Evolutionary conservation across 305 asterid species (phyloP).

Genomic region (Ajuga reptans): DNA sequence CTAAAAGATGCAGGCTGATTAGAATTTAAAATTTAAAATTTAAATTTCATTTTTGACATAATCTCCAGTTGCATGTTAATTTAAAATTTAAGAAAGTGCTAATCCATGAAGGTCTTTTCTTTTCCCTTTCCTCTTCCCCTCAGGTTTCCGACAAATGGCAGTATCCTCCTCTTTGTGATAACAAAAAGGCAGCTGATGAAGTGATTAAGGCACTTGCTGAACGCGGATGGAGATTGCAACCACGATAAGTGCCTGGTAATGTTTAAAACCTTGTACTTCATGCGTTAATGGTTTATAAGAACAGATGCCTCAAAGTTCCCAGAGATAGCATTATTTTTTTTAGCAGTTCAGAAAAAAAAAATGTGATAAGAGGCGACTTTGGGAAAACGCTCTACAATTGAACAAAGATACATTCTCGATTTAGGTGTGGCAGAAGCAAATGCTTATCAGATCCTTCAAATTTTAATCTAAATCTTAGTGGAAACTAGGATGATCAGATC

Average conservation of each 20-base stretch:
- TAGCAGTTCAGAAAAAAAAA: too few species aligned
- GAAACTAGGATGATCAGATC: too few species aligned
- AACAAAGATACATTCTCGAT: too few species aligned
- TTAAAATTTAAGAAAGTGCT: neutral
- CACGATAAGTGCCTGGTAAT: constrained; percentile 7
- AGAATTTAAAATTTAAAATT: too few species aligned
- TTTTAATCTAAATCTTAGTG: too few species aligned
- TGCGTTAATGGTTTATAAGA: neutral
- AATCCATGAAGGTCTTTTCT: constrained; percentile 5
- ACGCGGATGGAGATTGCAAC: constrained; percentile 57
- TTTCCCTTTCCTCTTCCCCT: constrained; percentile 14
- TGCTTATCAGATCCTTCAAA: too few species aligned
- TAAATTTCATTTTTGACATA: neutral
- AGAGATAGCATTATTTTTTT: too few species aligned
- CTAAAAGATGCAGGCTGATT: neutral
- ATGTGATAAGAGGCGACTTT: too few species aligned
- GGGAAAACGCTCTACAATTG: too few species aligned
- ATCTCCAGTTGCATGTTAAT: neutral
- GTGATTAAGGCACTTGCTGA: constrained; percentile 50
- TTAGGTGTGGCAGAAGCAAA: too few species aligned
- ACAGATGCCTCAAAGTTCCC: neutral
- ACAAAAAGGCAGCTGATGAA: constrained; percentile 53
- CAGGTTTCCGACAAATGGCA: constrained; percentile 65
- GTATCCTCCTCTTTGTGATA: constrained; percentile 61
- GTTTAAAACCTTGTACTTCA: neutral